phyloP scores from a whole-genome alignment of 2,329 filamentous ascomycete species.

The Ophiostoma australiae region DNA sequence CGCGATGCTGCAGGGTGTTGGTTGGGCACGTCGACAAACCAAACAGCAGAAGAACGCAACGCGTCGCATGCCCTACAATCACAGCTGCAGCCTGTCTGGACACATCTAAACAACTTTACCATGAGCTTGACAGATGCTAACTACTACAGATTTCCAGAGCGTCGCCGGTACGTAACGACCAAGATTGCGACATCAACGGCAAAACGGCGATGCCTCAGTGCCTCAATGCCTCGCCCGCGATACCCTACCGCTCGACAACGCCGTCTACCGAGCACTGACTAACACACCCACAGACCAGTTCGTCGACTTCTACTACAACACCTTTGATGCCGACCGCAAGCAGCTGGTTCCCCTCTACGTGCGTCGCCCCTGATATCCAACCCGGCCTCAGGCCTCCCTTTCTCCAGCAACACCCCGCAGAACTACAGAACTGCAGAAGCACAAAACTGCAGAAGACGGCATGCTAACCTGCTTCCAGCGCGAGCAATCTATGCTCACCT shows the following conservation, averaged over 20 bases:
- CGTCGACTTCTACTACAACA: slow-evolving; percentile 83
- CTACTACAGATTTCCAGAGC: slow-evolving; percentile 20
- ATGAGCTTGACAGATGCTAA: neutral
- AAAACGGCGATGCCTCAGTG: neutral
- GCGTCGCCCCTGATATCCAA: slow-evolving; percentile 37
- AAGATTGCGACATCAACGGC: neutral
- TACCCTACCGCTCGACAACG: neutral
- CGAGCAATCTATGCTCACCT: slow-evolving; percentile 85
- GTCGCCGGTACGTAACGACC: slow-evolving; percentile 24
- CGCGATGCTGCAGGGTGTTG: neutral
- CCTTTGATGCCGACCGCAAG: slow-evolving; percentile 70
- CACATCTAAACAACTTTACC: neutral
- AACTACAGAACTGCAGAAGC: too few species aligned
- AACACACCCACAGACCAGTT: slow-evolving; percentile 67
- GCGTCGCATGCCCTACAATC: neutral
- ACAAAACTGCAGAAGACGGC: neutral
- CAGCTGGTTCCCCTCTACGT: slow-evolving; percentile 73
- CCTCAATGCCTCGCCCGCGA: neutral
- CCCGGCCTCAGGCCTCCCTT: neutral
- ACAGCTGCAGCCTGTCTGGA: neutral
- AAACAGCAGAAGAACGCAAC: neutral
- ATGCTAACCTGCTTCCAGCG: slow-evolving; percentile 48
- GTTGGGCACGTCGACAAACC: neutral
- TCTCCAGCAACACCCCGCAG: neutral
- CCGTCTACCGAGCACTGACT: neutral